These are phyloP conservation scores for Geotrichum candidum DNA, from an alignment of 1,139 yeast genomes.

Conservation along the genomic window DNA sequence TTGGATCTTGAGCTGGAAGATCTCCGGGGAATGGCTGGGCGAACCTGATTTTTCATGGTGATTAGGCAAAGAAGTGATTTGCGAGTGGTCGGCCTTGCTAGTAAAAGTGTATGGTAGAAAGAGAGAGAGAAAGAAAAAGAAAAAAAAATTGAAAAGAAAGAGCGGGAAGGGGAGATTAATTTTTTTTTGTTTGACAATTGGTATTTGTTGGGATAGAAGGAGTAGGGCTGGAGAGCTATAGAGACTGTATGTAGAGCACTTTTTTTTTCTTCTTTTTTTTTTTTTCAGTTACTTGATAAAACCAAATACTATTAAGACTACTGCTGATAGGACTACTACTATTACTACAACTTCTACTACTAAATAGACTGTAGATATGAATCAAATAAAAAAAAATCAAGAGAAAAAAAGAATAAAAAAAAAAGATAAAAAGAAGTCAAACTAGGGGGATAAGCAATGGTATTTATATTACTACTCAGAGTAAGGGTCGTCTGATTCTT, in stretches of 20 bases:
- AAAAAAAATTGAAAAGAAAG: not conserved
- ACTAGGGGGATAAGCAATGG: not conserved
- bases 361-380: not conserved
- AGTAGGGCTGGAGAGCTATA: not conserved
- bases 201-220: not conserved
- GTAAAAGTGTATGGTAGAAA: not conserved
- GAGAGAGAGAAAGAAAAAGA: not conserved
- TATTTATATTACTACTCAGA: not conserved
- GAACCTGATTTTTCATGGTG: slow-evolving; percentile 6
- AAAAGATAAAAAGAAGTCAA: not conserved
- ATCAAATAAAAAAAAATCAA: not conserved
- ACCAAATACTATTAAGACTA: not conserved
- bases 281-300: not conserved
- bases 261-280: not conserved
- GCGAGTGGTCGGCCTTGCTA: not conserved
- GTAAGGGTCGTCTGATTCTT: not conserved
- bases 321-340: not conserved
- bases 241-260: not conserved
- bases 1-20: not conserved
- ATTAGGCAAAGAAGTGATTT: not conserved
- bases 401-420: not conserved
- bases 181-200: not conserved
- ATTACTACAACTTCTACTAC: not conserved
- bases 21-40: slow-evolving; percentile 1
- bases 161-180: not conserved